Evolutionary conservation across 1,284 basidiomycete genomes (phyloP), one percentile per base, ranked within the genome.

Genomic region (Stereum hirsutum): DNA sequence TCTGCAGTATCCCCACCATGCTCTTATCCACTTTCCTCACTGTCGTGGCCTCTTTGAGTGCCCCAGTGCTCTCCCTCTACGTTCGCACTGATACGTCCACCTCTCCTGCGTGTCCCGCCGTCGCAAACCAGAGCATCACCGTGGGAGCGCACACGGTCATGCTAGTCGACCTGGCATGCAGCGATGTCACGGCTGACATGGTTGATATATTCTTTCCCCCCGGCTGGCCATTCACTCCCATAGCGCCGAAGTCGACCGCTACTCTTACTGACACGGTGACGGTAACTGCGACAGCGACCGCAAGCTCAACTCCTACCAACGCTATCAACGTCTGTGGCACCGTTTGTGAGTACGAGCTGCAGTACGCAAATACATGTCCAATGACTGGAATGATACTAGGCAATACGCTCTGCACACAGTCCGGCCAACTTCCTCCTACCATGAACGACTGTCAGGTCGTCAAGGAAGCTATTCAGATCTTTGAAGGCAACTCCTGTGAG

Each of bases 401-500:
- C 45, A 54, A 49, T 14, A 52, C 37, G 15, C 44, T 48, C 3
- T 56, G 51, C 42, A 46, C 41, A 23, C 45, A 52, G 28, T 35
- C 47, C 25, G 57, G 56, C 15, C 39, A 43, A 21, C 51, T 54
- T n/a, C 53, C 58, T 23, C 58, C 58, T 21, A 47, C 27, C 17
- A 49, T 51, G 7, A 51, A 54, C 1, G 59, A 59, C 44, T 61
- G 57, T 41, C 46, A 48, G 25, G 43, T 49, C 37, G 49, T 59
- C 41, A 47, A 54, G 14, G 48, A 57, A 42, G 42, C 58, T 25
- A 52, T 57, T 47, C 49, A 49, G 6, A 51, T 57, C 46, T 48
- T 57, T 35, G 46, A 52, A 24, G 50, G 54, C 15, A 48, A 46
- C 14, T 45, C 50, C 20, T 6, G 55, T 56, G 23, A 28, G 41